Conservation (phyloP, 148 eudicot species). For the Hydrangea macrophylla region DNA sequence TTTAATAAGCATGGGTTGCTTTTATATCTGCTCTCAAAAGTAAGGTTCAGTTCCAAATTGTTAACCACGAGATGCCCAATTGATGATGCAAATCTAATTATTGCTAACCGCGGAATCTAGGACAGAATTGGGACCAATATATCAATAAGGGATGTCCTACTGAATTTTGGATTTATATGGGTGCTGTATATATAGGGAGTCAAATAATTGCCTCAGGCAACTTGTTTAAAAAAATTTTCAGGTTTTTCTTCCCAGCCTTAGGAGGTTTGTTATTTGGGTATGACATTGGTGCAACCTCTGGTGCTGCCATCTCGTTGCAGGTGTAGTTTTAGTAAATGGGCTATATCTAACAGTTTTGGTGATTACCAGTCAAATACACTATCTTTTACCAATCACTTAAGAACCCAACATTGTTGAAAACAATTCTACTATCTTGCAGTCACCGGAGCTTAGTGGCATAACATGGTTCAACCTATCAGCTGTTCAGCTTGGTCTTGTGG, state of each 20-base stretch:
- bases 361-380: too few species aligned
- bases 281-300: conserved; percentile 99
- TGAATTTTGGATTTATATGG: background rate
- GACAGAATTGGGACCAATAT: conserved; percentile 1
- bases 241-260: conserved; percentile 91
- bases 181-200: background rate
- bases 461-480: conserved; percentile 92
- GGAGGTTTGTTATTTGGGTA: conserved; percentile 95
- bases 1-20: conserved; percentile 4
- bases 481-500: conserved; percentile 91
- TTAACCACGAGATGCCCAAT: background rate
- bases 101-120: background rate
- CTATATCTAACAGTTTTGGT: conserved; percentile 5
- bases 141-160: background rate
- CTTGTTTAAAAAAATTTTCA: conserved; percentile 29
- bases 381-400: background rate
- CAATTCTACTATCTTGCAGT: conserved; percentile 43
- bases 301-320: conserved; percentile 91
- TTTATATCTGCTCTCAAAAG: background rate
- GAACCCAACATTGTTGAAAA: background rate
- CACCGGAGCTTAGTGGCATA: conserved; percentile 94
- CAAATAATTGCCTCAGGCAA: background rate
- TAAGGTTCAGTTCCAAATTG: background rate
- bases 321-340: conserved; percentile 25
- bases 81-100: background rate